Evolutionary conservation across 306 rosid species (phyloP), one percentile per base, ranked within the genome.

Genomic region (Prunus padus): DNA sequence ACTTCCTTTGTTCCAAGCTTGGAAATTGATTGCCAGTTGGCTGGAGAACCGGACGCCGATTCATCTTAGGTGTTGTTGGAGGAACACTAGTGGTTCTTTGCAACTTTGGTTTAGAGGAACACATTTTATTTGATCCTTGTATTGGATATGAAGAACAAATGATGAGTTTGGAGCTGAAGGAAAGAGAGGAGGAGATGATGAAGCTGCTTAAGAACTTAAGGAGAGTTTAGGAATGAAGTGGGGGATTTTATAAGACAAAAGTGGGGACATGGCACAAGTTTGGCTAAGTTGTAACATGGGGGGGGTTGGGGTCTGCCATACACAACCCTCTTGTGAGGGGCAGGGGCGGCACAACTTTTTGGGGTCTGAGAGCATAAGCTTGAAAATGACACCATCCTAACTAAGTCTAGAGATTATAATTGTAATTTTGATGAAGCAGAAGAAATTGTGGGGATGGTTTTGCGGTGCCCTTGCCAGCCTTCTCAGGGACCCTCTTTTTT

Each of bases 401-500:
- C 26, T 1, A 19, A 22, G 30, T 73, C 54, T 65, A 13, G 22
- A 52, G 40, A 42, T 70, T 64, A 45, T 63, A 22, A 55, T 10
- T 49, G 11, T 55, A 42, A 60, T 4, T 20, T 55, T 11, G 52
- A 4, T 4, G 44, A 72, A 8, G 42, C 13, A 30, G 54, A 1
- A 13, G 25, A 3, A 28, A 44, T 12, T 11, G 66, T 31, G 68
- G 56, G 66, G 45, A 16, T 37, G 15, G 65, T 33, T 56, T 23
- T 30, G 63, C 64, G 80, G 76, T 69, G 80, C 68, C 80, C 52
- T 11, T 74, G 79, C 83, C 79, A 66, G 79, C 79, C 74, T 66
- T 69, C 68, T 59, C 20, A 68, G 74, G 79, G 79, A 42, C 67
- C 85, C 33, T 71, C 0, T 23, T 42, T 65, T 0, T 26, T 28